These are phyloP conservation scores for Mycothermus thermophilus DNA, from an alignment of 495 filamentous ascomycete genomes.

Conservation along the genomic window DNA sequence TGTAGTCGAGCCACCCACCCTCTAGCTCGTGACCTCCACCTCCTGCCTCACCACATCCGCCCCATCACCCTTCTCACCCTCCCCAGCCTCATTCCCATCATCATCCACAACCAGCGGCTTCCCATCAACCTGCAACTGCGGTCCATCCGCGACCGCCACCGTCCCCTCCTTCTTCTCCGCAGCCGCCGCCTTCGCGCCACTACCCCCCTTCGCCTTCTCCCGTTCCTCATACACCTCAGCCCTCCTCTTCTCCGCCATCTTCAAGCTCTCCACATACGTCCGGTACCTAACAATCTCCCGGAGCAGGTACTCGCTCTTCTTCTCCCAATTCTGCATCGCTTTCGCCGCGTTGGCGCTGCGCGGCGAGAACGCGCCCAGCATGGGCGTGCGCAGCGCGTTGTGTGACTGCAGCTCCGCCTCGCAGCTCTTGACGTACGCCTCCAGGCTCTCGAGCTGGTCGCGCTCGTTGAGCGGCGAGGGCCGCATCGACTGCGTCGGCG, in stretches of 20 bases:
- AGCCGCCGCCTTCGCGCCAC: conserved; percentile 25
- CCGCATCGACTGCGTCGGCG: conserved; percentile 80
- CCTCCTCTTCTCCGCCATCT: conserved; percentile 27
- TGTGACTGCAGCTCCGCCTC: conserved; percentile 76
- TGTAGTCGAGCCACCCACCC: too few species aligned
- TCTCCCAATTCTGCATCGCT: conserved; percentile 92
- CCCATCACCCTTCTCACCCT: too few species aligned
- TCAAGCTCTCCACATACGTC: conserved; percentile 79
- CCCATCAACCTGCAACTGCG: too few species aligned
- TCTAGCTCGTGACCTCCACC: too few species aligned
- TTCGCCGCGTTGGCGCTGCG: conserved; percentile 66
- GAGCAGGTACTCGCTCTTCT: conserved; percentile 79
- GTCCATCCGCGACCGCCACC: too few species aligned
- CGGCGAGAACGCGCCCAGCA: conserved; percentile 82
- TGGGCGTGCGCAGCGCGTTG: conserved; percentile 70
- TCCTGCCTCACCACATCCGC: too few species aligned
- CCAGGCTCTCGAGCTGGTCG: conserved; percentile 65
- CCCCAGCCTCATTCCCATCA: too few species aligned
- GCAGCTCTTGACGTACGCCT: conserved; percentile 67
- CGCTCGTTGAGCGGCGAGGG: conserved; percentile 61
- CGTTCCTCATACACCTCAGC: conserved; percentile 37
- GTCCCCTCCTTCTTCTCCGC: conserved; percentile 1
- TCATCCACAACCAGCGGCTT: too few species aligned
- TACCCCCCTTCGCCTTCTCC: conserved; percentile 25
- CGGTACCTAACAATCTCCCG: conserved; percentile 94